phyloP scores from a whole-genome alignment of 2,329 filamentous ascomycete genomes.

The Kalaharituber pfeilii region DNA sequence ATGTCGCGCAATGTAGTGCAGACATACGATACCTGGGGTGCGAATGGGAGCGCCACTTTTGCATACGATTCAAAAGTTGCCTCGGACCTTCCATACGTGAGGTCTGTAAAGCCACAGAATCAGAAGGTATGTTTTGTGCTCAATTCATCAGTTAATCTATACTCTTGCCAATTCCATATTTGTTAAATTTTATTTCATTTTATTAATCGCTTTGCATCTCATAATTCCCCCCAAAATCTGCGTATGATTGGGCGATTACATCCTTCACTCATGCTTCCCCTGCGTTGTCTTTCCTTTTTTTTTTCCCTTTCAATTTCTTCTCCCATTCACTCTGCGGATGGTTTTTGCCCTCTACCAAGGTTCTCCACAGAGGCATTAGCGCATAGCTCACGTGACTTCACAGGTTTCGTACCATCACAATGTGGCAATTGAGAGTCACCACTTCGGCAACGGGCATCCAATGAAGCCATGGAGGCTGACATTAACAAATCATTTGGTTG shows the following conservation, averaged over 20 bases:
- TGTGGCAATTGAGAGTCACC: conserved; percentile 83
- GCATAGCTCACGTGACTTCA: not conserved
- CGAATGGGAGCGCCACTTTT: conserved; percentile 13
- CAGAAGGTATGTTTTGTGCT: not conserved
- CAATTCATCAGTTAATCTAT: too few relatives aligned
- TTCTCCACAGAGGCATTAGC: too few relatives aligned
- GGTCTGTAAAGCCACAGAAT: not conserved
- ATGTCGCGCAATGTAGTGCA: conserved; percentile 10
- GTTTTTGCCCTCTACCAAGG: too few relatives aligned
- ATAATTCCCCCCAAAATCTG: too few relatives aligned
- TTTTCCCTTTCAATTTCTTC: not conserved
- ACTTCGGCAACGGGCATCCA: conserved; percentile 90
- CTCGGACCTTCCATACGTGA: not conserved
- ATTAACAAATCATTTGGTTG: conserved; percentile 82
- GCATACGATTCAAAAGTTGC: conserved; percentile 15
- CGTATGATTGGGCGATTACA: not conserved
- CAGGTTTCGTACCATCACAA: conserved; percentile 87
- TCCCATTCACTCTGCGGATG: not conserved
- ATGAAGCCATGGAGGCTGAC: conserved; percentile 99
- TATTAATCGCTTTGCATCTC: not conserved
- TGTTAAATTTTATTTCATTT: not conserved
- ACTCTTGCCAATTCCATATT: not conserved
- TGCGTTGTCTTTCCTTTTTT: not conserved
- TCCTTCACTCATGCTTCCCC: not conserved
- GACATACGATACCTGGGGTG: conserved; percentile 17